A percentile compares a stretch with the other conserved stretches of the same genome.
Conservation (phyloP, 176 grass and related monocot species). For the Miscanthus lutarioriparius region DNA sequence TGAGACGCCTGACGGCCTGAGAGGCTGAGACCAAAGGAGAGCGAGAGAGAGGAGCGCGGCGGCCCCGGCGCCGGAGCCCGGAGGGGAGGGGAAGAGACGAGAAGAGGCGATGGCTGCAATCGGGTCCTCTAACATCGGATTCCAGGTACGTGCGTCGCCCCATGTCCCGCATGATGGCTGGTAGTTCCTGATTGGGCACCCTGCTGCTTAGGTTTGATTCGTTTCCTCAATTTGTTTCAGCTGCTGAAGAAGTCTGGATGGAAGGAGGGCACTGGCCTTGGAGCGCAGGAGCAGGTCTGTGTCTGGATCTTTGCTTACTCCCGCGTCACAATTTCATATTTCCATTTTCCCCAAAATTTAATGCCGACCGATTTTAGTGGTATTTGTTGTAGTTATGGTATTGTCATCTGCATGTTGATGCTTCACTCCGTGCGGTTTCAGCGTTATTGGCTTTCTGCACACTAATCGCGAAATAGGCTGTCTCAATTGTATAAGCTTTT, state of each 20-base stretch:
- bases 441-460: neutral
- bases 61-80: neutral
- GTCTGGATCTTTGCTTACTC: neutral
- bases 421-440: neutral
- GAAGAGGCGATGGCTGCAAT: conserved; percentile 42
- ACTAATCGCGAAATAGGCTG: neutral
- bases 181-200: neutral
- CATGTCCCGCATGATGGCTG: neutral
- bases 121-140: conserved; percentile 87
- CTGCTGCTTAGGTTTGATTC: conserved; percentile 49
- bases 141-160: conserved; percentile 50
- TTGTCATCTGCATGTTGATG: neutral
- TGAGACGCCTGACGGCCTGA: neutral
- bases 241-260: conserved; percentile 90
- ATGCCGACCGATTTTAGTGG: neutral
- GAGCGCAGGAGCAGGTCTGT: conserved; percentile 82
- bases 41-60: neutral
- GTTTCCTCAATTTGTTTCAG: conserved; percentile 35
- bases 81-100: neutral
- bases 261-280: conserved; percentile 96
- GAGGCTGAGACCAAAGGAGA: no score
- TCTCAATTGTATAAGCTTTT: neutral
- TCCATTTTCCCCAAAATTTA: neutral
- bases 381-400: neutral
- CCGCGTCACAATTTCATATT: neutral